A percentile compares a stretch with the other conserved stretches of the same genome.
These are phyloP conservation scores for Alternaria ethzedia DNA, from an alignment of 2,329 filamentous ascomycete genomes.

Conservation along the genomic window DNA sequence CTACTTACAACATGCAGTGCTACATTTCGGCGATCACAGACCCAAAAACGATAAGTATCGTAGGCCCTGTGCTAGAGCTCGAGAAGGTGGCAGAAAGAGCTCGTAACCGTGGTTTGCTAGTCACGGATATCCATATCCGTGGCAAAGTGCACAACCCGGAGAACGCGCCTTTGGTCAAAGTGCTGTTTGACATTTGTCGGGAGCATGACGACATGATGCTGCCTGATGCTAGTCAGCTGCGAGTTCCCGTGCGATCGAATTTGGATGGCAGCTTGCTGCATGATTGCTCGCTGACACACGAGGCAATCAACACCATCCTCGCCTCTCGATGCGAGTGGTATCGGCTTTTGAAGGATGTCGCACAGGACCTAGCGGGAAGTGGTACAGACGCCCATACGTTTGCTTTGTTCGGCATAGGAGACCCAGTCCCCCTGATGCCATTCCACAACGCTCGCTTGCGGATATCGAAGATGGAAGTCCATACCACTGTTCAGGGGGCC, in stretches of 20 bases:
- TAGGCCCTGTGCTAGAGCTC: slow-evolving; percentile 19
- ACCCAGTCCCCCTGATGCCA: slow-evolving; percentile 23
- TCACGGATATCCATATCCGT: slow-evolving; percentile 22
- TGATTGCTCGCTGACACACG: slow-evolving; percentile 10
- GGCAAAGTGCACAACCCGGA: slow-evolving; percentile 33
- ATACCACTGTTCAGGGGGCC: slow-evolving; percentile 7
- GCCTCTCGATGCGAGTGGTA: slow-evolving; percentile 30
- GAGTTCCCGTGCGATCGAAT: slow-evolving; percentile 23
- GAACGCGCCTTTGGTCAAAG: slow-evolving; percentile 22
- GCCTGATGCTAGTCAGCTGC: slow-evolving; percentile 16
- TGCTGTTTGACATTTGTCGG: slow-evolving; percentile 13
- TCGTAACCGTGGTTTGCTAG: slow-evolving; percentile 15
- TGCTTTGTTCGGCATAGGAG: slow-evolving; percentile 28
- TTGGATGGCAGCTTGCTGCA: slow-evolving; percentile 6
- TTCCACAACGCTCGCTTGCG: slow-evolving; percentile 18
- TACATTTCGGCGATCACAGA: slow-evolving; percentile 33
- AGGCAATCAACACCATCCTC: slow-evolving; percentile 24
- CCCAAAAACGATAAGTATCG: slow-evolving; percentile 30
- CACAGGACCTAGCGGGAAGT: slow-evolving; percentile 16
- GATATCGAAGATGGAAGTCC: slow-evolving; percentile 16
- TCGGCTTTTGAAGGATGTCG: slow-evolving; percentile 19
- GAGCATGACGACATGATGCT: slow-evolving; percentile 12
- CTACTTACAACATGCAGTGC: slow-evolving; percentile 10
- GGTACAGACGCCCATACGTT: slow-evolving; percentile 19
- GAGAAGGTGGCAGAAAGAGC: slow-evolving; percentile 13